Conservation (phyloP, 805 yeast genomes). For the Torulaspora quercuum region DNA sequence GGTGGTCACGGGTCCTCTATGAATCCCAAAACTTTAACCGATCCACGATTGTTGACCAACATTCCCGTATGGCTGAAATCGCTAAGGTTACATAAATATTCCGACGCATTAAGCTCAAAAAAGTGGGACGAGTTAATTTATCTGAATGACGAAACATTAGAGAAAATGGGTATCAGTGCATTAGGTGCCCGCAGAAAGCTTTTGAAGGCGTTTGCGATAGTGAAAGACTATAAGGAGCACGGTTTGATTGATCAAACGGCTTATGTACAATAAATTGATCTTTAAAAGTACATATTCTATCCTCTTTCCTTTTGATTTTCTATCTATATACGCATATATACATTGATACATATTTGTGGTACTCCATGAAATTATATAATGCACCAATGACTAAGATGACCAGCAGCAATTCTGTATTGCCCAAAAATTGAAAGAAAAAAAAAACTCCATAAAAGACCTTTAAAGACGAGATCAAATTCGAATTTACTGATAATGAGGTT, state of each 20-base stretch:
- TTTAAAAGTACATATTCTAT: no score
- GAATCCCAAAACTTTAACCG: conserved; percentile 51
- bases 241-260: conserved; percentile 36
- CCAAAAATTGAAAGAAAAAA: background rate
- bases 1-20: conserved; percentile 32
- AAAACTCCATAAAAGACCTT: no score
- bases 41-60: conserved; percentile 57
- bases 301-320: no score
- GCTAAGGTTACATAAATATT: conserved; percentile 88
- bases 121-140: conserved; percentile 78
- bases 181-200: conserved; percentile 94
- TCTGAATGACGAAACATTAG: conserved; percentile 64
- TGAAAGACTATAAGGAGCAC: conserved; percentile 52
- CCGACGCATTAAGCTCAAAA: conserved; percentile 70
- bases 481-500: no score
- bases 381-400: conserved; percentile 5
- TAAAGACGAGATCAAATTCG: no score
- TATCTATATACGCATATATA: conserved; percentile 5
- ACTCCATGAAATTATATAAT: background rate
- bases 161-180: conserved; percentile 81
- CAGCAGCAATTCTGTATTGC: conserved; percentile 4
- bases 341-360: conserved; percentile 3
- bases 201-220: conserved; percentile 85
- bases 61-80: conserved; percentile 92
- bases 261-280: conserved; percentile 10